Base-by-base conservation (phyloP, 257 asterid genomes). In the Solanum chmielewskii region DNA sequence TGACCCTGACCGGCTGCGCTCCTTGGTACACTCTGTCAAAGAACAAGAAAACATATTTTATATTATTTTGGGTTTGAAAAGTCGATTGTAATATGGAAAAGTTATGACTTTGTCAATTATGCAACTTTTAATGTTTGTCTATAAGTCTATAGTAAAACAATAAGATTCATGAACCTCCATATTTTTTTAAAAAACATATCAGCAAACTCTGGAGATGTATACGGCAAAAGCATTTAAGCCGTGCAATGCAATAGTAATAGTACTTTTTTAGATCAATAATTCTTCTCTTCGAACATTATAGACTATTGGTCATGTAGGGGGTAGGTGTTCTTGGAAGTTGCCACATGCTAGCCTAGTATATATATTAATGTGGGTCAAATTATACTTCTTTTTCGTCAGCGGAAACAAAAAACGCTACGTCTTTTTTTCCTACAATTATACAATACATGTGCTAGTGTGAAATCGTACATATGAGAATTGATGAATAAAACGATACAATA, bases 81-180 rank as follows among this genome's bases (percentile, higher is more conserved):
- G 85, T 84, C 74, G 90, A 37, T 42, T 1, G 3, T 59, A 76
- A 75, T 84, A 89, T 76, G 91, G 86, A 81, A 80, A 81, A 85
- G 62, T 76, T 83, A 69, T 35, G 1, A 35, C 47, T 73, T 31
- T 42, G 27, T 70, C 85, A 49, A 80, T 80, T 29, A 80, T 80
- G 85, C 85, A 80, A 49, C 69, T 47, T 49, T 80, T 81, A 76
- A 81, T 81, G 73, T 81, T 76, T 29, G 29, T 25, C 85, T 80
- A 27, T 18, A 47, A 29, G 69, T 49, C 69, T 80, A 80, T 9
- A 49, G 33, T 3, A 16, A 2, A 80, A 3, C 44, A 29, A 37
- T 21, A 37, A 47, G 85, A 80, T 80, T 80, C 85, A 80, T 80
- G 85, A 80, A 80, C 37, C 85, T 49, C 69, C 68, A 49, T 29